Conservation (phyloP, 306 rosid species). For the Styphnolobium japonicum region DNA sequence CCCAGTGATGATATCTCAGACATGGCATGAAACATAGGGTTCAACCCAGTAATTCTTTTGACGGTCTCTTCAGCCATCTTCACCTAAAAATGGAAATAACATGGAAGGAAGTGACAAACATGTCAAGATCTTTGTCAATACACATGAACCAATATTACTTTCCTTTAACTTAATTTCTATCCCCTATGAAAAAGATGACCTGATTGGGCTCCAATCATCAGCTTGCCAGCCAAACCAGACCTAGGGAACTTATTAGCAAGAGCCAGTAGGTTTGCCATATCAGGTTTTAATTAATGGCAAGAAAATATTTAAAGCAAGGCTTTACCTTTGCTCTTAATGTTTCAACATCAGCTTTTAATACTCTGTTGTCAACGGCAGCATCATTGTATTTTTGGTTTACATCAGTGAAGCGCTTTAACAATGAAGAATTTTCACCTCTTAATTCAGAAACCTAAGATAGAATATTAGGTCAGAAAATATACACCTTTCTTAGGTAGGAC, state of each 20-base stretch:
- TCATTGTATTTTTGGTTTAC: constrained; percentile 59
- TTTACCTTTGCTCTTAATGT: constrained; percentile 92
- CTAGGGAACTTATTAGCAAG: background rate
- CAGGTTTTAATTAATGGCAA: background rate
- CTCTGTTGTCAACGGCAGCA: constrained; percentile 85
- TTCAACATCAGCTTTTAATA: constrained; percentile 83
- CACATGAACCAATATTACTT: background rate
- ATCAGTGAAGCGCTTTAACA: constrained; percentile 72
- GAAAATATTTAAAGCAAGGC: background rate
- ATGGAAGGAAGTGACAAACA: constrained; percentile 15
- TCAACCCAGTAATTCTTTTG: constrained; percentile 66
- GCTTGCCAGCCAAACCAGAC: background rate
- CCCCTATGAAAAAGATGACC: background rate
- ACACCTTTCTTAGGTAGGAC: background rate
- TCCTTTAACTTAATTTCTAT: background rate
- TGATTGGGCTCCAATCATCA: background rate
- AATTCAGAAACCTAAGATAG: constrained; percentile 67
- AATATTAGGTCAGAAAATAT: constrained; percentile 22
- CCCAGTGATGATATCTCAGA: constrained; percentile 59
- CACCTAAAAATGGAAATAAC: constrained; percentile 45
- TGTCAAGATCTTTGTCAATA: background rate
- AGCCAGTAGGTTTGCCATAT: background rate
- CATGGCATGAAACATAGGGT: constrained; percentile 50
- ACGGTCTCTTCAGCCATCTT: constrained; percentile 87
- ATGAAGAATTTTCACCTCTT: constrained; percentile 78